Percentiles rank a stretch among this genome's conserved stretches.
These are phyloP conservation scores for Ascochyta clinopodiicola DNA, from an alignment of 2,329 filamentous ascomycete species.

Conservation along the genomic window DNA sequence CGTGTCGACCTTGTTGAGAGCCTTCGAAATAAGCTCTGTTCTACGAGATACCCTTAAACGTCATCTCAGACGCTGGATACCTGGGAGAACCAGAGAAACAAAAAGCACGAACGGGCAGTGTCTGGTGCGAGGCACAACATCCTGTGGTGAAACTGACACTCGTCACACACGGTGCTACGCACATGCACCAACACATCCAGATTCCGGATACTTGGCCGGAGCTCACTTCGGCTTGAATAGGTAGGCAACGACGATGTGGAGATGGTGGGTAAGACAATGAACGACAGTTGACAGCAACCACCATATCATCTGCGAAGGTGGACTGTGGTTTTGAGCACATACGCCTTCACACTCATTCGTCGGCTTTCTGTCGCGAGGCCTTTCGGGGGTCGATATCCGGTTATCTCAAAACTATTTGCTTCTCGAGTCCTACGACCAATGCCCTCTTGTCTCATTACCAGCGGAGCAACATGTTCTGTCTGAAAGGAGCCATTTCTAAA, in stretches of 20 bases:
- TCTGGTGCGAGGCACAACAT: neutral
- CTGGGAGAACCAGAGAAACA: neutral
- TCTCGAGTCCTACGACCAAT: too few species aligned
- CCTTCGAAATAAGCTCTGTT: neutral
- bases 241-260: neutral
- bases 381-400: too few species aligned
- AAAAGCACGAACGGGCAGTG: neutral
- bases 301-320: too few species aligned
- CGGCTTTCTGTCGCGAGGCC: too few species aligned
- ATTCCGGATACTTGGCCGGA: conserved; percentile 1
- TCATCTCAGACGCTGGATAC: neutral
- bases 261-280: too few species aligned
- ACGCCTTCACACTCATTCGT: too few species aligned
- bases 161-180: conserved; percentile 7
- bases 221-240: neutral
- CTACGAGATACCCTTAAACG: neutral
- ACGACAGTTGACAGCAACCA: too few species aligned
- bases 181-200: conserved; percentile 5
- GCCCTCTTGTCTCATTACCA: too few species aligned
- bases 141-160: conserved; percentile 3
- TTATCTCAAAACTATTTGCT: too few species aligned
- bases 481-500: too few species aligned
- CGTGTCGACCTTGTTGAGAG: neutral
- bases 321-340: too few species aligned
- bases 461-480: too few species aligned